phyloP scores from a whole-genome alignment of 2,329 filamentous ascomycete genomes.

The Phaeosphaeria sp. region DNA sequence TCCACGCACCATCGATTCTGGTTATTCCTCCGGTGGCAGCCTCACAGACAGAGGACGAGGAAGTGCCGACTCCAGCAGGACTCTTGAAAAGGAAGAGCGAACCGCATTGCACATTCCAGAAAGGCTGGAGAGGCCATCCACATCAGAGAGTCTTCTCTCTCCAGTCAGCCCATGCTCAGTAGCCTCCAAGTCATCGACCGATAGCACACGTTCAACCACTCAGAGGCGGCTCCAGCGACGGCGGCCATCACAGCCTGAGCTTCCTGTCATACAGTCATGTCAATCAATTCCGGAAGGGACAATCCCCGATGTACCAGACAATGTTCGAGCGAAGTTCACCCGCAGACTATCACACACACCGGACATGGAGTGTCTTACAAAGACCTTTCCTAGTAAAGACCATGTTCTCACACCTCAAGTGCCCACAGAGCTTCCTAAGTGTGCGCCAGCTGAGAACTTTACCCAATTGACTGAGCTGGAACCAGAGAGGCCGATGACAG shows the following conservation, averaged over 20 bases:
- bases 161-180: slow-evolving; percentile 30
- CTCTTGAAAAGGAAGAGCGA: not conserved
- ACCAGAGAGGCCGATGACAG: slow-evolving; percentile 28
- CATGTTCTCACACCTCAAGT: slow-evolving; percentile 24
- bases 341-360: slow-evolving; percentile 43
- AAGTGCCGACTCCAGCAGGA: not conserved
- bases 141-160: slow-evolving; percentile 18
- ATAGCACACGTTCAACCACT: slow-evolving; percentile 21
- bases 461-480: slow-evolving; percentile 23
- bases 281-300: slow-evolving; percentile 36
- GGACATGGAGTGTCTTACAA: slow-evolving; percentile 46
- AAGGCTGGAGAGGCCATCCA: slow-evolving; percentile 11
- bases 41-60: slow-evolving; percentile 13
- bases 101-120: slow-evolving; percentile 9
- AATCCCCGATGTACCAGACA: slow-evolving; percentile 43
- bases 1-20: slow-evolving; percentile 46
- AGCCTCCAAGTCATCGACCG: slow-evolving; percentile 14
- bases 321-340: slow-evolving; percentile 46
- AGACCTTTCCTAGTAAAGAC: slow-evolving; percentile 42
- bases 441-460: slow-evolving; percentile 18
- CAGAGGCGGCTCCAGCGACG: slow-evolving; percentile 42
- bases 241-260: slow-evolving; percentile 32
- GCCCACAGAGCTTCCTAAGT: slow-evolving; percentile 3
- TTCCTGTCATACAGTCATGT: slow-evolving; percentile 41
- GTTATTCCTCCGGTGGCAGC: slow-evolving; percentile 50